Conservation (phyloP, 805 yeast genomes). For the Suhomyces vadensis region DNA sequence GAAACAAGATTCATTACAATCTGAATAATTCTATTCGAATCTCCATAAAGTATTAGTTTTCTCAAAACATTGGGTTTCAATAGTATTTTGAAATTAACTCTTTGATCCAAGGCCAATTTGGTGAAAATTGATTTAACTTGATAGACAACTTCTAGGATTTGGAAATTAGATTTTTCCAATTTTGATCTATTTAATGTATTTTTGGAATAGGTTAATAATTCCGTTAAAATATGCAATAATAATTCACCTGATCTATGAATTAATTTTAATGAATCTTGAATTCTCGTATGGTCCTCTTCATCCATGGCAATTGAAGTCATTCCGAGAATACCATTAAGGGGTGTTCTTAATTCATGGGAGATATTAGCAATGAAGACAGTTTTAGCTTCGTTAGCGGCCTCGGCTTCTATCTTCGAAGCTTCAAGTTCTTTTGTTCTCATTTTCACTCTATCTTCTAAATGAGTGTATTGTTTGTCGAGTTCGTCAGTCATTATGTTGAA, state of each 20-base stretch:
- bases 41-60: constrained; percentile 76
- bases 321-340: constrained; percentile 93
- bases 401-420: constrained; percentile 85
- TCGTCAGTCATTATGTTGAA: constrained; percentile 92
- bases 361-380: constrained; percentile 91
- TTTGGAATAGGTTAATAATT: constrained; percentile 86
- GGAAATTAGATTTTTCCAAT: constrained; percentile 80
- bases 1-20: constrained; percentile 90
- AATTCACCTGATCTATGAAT: constrained; percentile 92
- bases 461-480: constrained; percentile 77
- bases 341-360: constrained; percentile 92
- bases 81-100: constrained; percentile 64
- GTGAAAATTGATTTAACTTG: constrained; percentile 86
- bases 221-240: constrained; percentile 84
- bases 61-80: constrained; percentile 62
- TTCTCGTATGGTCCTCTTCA: constrained; percentile 66
- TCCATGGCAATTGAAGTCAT: constrained; percentile 94
- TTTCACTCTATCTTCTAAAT: constrained; percentile 83
- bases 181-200: constrained; percentile 83
- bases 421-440: constrained; percentile 87
- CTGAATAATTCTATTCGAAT: constrained; percentile 86
- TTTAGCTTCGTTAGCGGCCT: constrained; percentile 94
- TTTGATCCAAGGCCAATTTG: constrained; percentile 74
- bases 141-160: constrained; percentile 74
- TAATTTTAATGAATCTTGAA: constrained; percentile 73